Conservation (phyloP, 2,329 filamentous ascomycete species). For the Hortaea werneckii region DNA sequence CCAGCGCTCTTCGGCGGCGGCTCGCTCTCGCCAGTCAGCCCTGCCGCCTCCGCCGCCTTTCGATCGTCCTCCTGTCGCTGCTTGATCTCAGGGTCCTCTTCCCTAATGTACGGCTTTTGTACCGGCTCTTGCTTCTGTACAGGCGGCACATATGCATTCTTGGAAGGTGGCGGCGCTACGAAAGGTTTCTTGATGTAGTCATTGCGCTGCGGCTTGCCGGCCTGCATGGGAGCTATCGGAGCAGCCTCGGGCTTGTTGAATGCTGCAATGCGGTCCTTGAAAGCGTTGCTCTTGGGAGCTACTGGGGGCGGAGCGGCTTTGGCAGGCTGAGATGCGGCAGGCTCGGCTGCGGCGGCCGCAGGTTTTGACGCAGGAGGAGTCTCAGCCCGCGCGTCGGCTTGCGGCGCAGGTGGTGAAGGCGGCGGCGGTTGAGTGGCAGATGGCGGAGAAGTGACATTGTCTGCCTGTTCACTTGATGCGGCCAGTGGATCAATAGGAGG, state of each 20-base stretch:
- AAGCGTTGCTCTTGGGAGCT: constrained; percentile 66
- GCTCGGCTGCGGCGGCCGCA: constrained; percentile 31
- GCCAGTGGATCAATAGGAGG: constrained; percentile 25
- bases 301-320: constrained; percentile 49
- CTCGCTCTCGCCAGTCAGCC: constrained; percentile 36
- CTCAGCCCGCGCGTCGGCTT: constrained; percentile 9
- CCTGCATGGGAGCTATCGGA: constrained; percentile 84
- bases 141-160: constrained; percentile 79
- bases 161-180: constrained; percentile 85
- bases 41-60: constrained; percentile 59
- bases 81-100: constrained; percentile 64
- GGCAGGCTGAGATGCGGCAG: constrained; percentile 24
- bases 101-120: constrained; percentile 69
- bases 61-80: constrained; percentile 56
- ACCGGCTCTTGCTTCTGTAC: constrained; percentile 55
- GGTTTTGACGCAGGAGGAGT: constrained; percentile 26
- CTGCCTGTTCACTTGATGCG: constrained; percentile 7
- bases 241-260: constrained; percentile 87
- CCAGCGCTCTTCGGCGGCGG: constrained; percentile 28
- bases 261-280: constrained; percentile 90
- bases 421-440: constrained; percentile 11
- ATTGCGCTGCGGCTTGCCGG: constrained; percentile 51
- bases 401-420: constrained; percentile 9
- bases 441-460: constrained; percentile 18
- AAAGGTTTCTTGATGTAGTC: constrained; percentile 94